Evolutionary conservation across 768 basidiomycete genomes (phyloP), one percentile per base, ranked within the genome.

Genomic region (Boletellus ananiceps): DNA sequence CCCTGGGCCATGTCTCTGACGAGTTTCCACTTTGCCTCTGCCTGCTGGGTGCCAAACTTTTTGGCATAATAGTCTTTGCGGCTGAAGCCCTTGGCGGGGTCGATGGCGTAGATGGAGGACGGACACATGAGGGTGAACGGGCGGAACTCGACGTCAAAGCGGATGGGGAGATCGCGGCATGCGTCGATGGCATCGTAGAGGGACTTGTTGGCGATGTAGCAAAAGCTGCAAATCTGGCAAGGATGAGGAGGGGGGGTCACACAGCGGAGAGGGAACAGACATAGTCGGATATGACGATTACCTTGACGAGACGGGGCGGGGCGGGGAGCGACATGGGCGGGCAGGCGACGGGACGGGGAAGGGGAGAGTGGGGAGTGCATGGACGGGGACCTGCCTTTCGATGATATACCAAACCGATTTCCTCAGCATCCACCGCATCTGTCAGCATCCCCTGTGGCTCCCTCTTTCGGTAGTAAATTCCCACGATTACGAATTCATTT

Each of bases 141-240:
- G 31, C 68, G 64, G 37, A 68, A 68, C n/a, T 69, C 67, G 54
- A 69, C 64, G 31, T 70, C 67, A 47, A 69, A 69, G 33, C 53
- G 57, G 47, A 68, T 27, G 27, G 68, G 66, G 13, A 73, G 63
- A 52, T 63, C 58, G 27, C 41, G n/a, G 15, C 65, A 68, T 14
- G 62, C 66, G 1, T 64, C 52, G 49, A 73, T 72, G n/a, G 72
- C 72, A 18, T 60, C 61, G 8, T 64, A 56, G 40, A 73, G 62
- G 23, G 68, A 60, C 58, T 70, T 71, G 60, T 66, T 59, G 16
- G 60, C 68, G 40, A 74, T 69, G 58, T 72, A 73, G 41, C 72
- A 74, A 51, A 71, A 71, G 38, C 49, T 51, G 52, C 70, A 71
- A 19, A 66, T 51, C 67, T 69, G 48, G 21, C 8, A 8, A 29